Base-by-base conservation (phyloP, 768 basidiomycete genomes). In the Boletus tomentosulus region DNA sequence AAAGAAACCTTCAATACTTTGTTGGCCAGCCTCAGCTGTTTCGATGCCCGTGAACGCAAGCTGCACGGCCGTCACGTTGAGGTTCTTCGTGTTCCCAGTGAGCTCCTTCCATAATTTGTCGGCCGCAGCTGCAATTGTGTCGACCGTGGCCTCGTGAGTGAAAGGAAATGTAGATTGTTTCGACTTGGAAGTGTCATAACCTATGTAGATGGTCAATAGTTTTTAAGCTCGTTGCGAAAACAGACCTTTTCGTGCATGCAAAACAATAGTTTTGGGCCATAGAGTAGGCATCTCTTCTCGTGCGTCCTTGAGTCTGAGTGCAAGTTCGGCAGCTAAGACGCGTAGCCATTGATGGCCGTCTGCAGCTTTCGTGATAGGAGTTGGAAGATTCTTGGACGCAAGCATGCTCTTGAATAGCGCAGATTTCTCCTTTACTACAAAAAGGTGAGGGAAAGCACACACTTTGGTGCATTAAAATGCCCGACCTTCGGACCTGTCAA, bases 241-340 rank as follows among this genome's bases (percentile, higher is more conserved):
- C 54, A 65, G 54, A 81, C 92, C 87, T 76, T 86, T 85, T 28
- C 89, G 77, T 28, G 84, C 79, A 58, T 86, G 83, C 31, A 99
- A 71, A 16, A 88, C 92, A 43, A 99, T 75, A 0, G 89, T 89
- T 71, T 92, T 98, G 0, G 97, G 97, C 97, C 96, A 96, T 8
- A 92, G 62, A 41, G 85, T 86, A 0, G 89, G 84, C 13, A 80
- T 79, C 1, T 73, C 71, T 55, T 87, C 80, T 3, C 97, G 76
- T 1, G 89, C 90, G 53, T 98, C 92, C 33, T 82, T 84, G 33
- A 99, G 75, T 46, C 97, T 78, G 9, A 95, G 75, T 6, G 89
- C 84, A 19, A 99, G 78, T 63, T 99, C 97, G 13, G 93, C 90
- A 33, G 93, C 87, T 25, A 98, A 80, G 10, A 98, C 87, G 10